Base-by-base conservation (phyloP, 169 alveolate genomes). In the Eimeria falciformis region DNA sequence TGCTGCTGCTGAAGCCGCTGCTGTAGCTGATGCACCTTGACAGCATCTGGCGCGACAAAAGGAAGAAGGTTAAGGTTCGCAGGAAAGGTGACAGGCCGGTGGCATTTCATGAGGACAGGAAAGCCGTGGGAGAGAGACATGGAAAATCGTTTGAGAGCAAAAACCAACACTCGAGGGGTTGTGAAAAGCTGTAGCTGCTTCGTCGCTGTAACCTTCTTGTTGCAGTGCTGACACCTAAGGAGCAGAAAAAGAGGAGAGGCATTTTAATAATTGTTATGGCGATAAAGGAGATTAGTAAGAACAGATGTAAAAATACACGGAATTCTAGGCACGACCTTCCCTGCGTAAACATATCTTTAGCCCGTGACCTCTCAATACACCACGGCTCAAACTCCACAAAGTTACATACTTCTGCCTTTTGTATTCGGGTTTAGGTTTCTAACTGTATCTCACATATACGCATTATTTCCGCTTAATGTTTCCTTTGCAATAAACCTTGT, bases 361-460 rank as follows among this genome's bases (percentile, higher is more conserved):
- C 40, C 40, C 40, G 40, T 33, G 0, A 33, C 40, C 40, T 33
- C 40, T 33, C 40, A 33, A 33, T 33, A 33, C 40, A 33, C 40
- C 40, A 33, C 40, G 40, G 40, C 40, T 33, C 40, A 33, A 33
- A 2, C 40, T 33, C 40, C 40, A 33, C 40, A 33, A 33, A 33
- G 40, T 33, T 33, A 33, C 40, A 33, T 33, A 33, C 4, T 33
- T 33, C 40, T 33, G 40, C 40, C 40, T 33, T 33, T 33, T 33
- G 40, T 33, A 33, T 33, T 33, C 40, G 40, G 40, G 40, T 33
- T 33, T 33, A 0, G 56, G 83, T 71, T 7, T 37, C 40, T 69
- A 25, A 5, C 40, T 91, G 79, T 33, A 9, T 92, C 96, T n/a
- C 73, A 95, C 94, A 53, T 95, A 90, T 95, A 95, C 55, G 94